Evolutionary conservation across 768 basidiomycete genomes (phyloP), one percentile per base, ranked within the genome.

Genomic region (Imleria badia): DNA sequence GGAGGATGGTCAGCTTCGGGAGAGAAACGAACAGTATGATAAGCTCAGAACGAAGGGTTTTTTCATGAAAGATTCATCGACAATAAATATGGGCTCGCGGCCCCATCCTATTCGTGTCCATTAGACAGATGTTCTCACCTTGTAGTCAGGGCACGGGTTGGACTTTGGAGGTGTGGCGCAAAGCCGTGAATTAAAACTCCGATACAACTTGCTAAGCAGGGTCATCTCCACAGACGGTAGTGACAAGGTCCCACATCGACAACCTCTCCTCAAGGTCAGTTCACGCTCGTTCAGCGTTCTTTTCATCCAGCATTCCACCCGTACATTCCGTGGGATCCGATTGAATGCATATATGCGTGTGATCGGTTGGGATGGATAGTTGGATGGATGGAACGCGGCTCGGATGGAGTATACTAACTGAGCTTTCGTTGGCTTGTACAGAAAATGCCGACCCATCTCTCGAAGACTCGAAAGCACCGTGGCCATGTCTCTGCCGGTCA

Each of bases 401-500:
- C 49, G 64, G 75, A 76, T 78, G 72, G 48, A 70, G 60, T 52
- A 36, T 56, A 54, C 60, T 66, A 44, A 67, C 61, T 26, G 48
- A 61, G 34, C 51, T 54, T 41, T 54, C 46, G 51, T 54, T 45
- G 55, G 60, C 15, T 19, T 51, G 44, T 54, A 51, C 62, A 80
- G 75, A 76, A 78, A 76, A 98, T 97, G 97, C 97, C 97, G 75
- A 93, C 95, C 74, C 94, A 83, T 73, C 81, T 94, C 80, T 82
- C 87, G 68, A 98, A 98, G 79, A 98, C 96, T 76, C 89, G 96
- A 79, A 99, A 99, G 80, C 95, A 97, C 79, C 86, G 96, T 72
- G 96, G 96, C 68, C 95, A 98, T 81, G 95, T 99, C 68, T 99
- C 96, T 65, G 94, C 95, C 73, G 97, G 97, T 80, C 89, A 98